A percentile compares a stretch with the other conserved stretches of the same genome.
These are phyloP conservation scores for Ophiosphaerella herpotricha DNA, from an alignment of 2,329 filamentous ascomycete species.

Conservation along the genomic window DNA sequence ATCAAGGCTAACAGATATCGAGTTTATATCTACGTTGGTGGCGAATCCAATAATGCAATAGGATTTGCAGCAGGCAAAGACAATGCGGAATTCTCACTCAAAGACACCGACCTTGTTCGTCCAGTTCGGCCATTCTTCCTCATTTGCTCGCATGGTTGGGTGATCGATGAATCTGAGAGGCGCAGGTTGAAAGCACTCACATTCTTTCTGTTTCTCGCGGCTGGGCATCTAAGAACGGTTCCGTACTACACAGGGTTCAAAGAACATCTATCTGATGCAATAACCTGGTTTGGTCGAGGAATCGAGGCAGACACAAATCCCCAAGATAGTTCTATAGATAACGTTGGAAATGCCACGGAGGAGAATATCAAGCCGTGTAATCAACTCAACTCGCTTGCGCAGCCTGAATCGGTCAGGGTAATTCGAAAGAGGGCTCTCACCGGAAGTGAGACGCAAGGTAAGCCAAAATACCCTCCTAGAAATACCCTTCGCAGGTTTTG, in stretches of 20 bases:
- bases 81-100: background rate
- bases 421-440: too few relatives aligned
- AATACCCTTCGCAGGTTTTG: too few relatives aligned
- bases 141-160: background rate
- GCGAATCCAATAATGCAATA: background rate
- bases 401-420: too few relatives aligned
- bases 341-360: too few relatives aligned
- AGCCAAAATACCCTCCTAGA: too few relatives aligned
- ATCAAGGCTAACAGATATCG: background rate
- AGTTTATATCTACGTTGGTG: background rate
- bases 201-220: background rate
- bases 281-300: background rate
- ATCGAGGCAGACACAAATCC: background rate
- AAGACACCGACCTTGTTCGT: background rate
- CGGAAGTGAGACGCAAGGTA: too few relatives aligned
- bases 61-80: background rate
- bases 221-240: background rate
- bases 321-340: too few relatives aligned
- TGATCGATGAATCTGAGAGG: background rate
- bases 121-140: background rate
- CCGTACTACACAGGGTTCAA: background rate
- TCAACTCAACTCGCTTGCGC: too few relatives aligned
- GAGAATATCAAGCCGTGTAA: too few relatives aligned
- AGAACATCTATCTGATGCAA: background rate
- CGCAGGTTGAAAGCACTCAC: background rate